Conservation (phyloP, 345 rosid species). For the Cardamine chenopodiifolia region DNA sequence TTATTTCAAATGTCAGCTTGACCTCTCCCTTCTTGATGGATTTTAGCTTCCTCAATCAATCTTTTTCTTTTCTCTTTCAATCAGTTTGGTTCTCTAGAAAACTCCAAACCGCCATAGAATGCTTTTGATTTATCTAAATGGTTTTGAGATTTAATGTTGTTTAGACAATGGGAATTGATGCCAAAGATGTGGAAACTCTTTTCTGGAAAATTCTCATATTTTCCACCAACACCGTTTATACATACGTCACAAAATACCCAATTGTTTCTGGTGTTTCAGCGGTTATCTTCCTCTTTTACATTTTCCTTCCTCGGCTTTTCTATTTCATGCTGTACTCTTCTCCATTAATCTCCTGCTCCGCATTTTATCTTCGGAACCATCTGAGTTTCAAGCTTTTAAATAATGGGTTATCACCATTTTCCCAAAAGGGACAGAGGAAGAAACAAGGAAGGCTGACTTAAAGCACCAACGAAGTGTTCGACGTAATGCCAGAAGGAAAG, state of each 20-base stretch:
- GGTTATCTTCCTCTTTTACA: constrained; percentile 47
- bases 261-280: constrained; percentile 41
- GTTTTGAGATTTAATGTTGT: not conserved
- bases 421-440: constrained; percentile 25
- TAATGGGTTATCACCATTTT: constrained; percentile 7
- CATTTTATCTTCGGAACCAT: constrained; percentile 38
- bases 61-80: not conserved
- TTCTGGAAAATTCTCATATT: constrained; percentile 46
- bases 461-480: constrained; percentile 53
- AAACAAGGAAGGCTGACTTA: constrained; percentile 36
- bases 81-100: constrained; percentile 15
- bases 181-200: constrained; percentile 47
- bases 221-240: constrained; percentile 40
- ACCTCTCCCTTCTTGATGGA: constrained; percentile 16
- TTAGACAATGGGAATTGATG: constrained; percentile 47
- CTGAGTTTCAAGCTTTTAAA: constrained; percentile 20
- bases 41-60: not conserved
- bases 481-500: constrained; percentile 50
- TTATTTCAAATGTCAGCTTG: constrained; percentile 14
- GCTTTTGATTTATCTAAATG: not conserved
- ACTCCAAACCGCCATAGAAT: not conserved
- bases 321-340: constrained; percentile 48
- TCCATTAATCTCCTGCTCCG: constrained; percentile 49
- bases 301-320: constrained; percentile 59
- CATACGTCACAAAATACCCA: constrained; percentile 49